A percentile compares a stretch with the other conserved stretches of the same genome.
phyloP scores from a whole-genome alignment of 1,284 basidiomycete genomes.

The Exobasidium cylindrosporum region DNA sequence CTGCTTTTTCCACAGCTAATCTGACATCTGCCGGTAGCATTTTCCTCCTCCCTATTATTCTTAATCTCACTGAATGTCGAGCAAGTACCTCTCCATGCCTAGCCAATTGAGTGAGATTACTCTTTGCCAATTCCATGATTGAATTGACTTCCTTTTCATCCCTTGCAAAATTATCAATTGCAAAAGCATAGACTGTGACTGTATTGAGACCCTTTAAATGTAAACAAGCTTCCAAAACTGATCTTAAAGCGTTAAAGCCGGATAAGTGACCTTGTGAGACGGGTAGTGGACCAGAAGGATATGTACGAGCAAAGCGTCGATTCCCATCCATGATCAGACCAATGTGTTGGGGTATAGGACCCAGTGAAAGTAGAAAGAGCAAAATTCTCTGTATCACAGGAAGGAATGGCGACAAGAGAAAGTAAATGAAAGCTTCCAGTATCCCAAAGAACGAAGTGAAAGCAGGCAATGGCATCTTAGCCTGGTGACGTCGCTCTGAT shows the following conservation, averaged over 20 bases:
- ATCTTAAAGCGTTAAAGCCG: constrained; percentile 77
- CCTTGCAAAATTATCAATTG: constrained; percentile 96
- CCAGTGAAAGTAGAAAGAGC: constrained; percentile 54
- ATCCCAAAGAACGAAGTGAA: neutral
- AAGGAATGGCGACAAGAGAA: constrained; percentile 10
- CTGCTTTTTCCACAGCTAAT: constrained; percentile 70
- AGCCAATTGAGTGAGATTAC: constrained; percentile 77
- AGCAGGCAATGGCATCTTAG: neutral
- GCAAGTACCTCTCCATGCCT: constrained; percentile 63
- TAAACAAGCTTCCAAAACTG: constrained; percentile 56
- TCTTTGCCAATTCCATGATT: constrained; percentile 79
- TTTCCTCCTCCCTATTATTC: constrained; percentile 73
- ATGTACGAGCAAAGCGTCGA: constrained; percentile 75
- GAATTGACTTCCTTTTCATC: constrained; percentile 78
- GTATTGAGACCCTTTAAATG: constrained; percentile 53
- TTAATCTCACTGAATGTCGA: constrained; percentile 74
- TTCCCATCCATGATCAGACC: constrained; percentile 99
- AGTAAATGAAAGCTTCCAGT: neutral
- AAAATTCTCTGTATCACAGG: constrained; percentile 9
- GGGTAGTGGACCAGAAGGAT: constrained; percentile 21
- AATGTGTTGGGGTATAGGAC: constrained; percentile 85
- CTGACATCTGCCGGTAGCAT: constrained; percentile 77
- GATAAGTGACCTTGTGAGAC: constrained; percentile 69
- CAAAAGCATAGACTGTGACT: constrained; percentile 91
- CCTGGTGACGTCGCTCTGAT: too few relatives aligned